Base-by-base conservation (phyloP, 257 asterid genomes). In the Solanum okadae region DNA sequence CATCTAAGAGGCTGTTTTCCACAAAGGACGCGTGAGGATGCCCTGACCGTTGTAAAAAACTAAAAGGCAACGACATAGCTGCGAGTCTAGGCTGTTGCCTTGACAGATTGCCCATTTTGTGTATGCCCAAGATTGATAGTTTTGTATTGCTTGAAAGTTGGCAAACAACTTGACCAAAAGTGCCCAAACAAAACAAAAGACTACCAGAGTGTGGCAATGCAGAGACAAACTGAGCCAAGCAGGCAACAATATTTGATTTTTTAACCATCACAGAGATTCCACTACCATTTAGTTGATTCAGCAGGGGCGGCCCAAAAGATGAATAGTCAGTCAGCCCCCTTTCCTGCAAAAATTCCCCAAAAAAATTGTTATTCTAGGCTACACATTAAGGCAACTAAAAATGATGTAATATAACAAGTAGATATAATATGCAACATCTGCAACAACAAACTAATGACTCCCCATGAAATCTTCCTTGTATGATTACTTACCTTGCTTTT, bases 221-320 rank as follows among this genome's bases (percentile, higher is more conserved):
- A 49, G 98, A 95, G 86, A 93, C 91, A 91, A 94, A 93, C 87
- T 93, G 98, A 89, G 96, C 98, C 91, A 95, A 75, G 0, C 96
- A 94, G 84, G 98, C 98, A 78, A 90, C 90, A 31, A 91, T 15
- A 72, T 94, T 95, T 56, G 93, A 89, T 83, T 94, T 95, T 72
- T 88, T 92, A 86, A 91, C 91, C 88, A 72, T 93, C 87, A 96
- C 42, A 73, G 98, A 96, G 59, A 97, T 44, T 49, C 94, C 98
- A 88, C 98, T 84, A 59, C 98, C 98, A 73, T 87, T 90, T 49
- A 91, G 86, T 87, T 93, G 94, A 89, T 91, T 92, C 93, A 96
- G 89, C 84, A 97, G 88, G 9, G 99, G 98, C 29, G 99, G 98
- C 40, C 95, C 98, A 86, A 88, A 89, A 79, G 92, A 94, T 87